Evolutionary conservation across 176 grass and related monocot species (phyloP).

Genomic region (Guadua angustifolia): DNA sequence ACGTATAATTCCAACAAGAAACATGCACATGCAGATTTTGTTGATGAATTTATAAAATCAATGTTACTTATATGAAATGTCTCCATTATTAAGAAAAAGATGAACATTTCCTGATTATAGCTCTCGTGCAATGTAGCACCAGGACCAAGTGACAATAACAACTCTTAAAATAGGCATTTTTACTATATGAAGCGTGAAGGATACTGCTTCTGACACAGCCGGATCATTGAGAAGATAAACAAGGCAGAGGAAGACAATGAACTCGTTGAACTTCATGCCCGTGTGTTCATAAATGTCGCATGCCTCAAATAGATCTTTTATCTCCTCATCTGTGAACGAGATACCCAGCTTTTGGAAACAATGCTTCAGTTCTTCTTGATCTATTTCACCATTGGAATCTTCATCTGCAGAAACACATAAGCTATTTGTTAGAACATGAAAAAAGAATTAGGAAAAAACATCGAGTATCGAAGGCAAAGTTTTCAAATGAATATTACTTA

Average conservation of each 20-base stretch:
- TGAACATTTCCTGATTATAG: not conserved
- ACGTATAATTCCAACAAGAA: too few species aligned
- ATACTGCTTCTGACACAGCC: slow-evolving; percentile 80
- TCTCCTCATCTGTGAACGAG: slow-evolving; percentile 72
- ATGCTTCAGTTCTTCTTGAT: slow-evolving; percentile 75
- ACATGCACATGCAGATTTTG: not conserved
- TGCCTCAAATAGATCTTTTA: slow-evolving; percentile 80
- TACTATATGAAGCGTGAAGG: slow-evolving; percentile 46
- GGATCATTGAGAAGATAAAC: slow-evolving; percentile 97
- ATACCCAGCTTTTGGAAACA: slow-evolving; percentile 93
- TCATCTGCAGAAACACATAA: slow-evolving; percentile 61
- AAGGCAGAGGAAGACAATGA: slow-evolving; percentile 98
- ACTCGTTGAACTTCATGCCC: slow-evolving; percentile 99
- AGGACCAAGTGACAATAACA: not conserved
- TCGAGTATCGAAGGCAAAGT: not conserved
- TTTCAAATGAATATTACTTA: not conserved
- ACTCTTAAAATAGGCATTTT: not conserved
- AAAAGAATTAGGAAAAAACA: not conserved
- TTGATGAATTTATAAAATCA: not conserved
- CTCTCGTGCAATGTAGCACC: slow-evolving; percentile 3
- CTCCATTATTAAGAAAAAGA: not conserved
- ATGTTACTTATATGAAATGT: not conserved
- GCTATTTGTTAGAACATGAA: not conserved
- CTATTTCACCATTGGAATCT: slow-evolving; percentile 98
- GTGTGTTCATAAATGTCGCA: slow-evolving; percentile 86